These are phyloP conservation scores for Fusarium xyrophilum DNA, from an alignment of 2,329 filamentous ascomycete genomes.

Conservation along the genomic window DNA sequence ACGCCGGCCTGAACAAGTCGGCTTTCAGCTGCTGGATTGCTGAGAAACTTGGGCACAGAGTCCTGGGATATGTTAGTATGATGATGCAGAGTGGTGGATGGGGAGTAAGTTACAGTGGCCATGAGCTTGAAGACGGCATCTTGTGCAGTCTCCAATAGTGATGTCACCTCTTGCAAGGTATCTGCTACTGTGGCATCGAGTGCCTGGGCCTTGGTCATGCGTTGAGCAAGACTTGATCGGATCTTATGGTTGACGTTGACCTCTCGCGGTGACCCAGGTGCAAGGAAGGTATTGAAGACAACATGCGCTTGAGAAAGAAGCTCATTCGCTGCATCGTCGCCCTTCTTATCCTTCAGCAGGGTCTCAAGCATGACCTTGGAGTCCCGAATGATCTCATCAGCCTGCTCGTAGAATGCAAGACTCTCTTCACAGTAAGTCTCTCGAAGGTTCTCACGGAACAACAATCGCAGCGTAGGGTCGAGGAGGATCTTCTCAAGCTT, in stretches of 20 bases:
- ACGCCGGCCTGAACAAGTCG: conserved; percentile 30
- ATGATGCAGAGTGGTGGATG: accelerated
- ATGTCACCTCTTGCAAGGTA: conserved; percentile 86
- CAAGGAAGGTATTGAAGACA: conserved; percentile 97
- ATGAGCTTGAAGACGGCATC: conserved; percentile 97
- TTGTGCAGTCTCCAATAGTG: conserved; percentile 90
- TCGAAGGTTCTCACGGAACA: conserved; percentile 92
- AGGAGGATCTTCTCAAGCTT: conserved; percentile 90
- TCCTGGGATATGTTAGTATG: conserved; percentile 56
- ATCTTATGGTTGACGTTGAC: conserved; percentile 96
- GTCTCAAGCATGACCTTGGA: conserved; percentile 67
- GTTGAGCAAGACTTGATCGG: conserved; percentile 87
- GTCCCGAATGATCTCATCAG: conserved; percentile 80
- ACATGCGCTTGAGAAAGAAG: conserved; percentile 95
- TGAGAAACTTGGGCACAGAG: conserved; percentile 75
- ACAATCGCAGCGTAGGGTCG: conserved; percentile 82
- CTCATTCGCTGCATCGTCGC: conserved; percentile 85
- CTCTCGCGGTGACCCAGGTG: conserved; percentile 93
- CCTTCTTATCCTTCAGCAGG: conserved; percentile 67
- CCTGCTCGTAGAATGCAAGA: conserved; percentile 91
- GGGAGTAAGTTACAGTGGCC: conserved; percentile 80
- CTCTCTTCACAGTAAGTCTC: conserved; percentile 99
- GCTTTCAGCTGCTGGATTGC: conserved; percentile 53
- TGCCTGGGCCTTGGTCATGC: conserved; percentile 96
- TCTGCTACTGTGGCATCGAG: conserved; percentile 91